Evolutionary conservation across 169 alveolate genomes (phyloP).

Genomic region (Ichthyophthirius multifiliis): DNA sequence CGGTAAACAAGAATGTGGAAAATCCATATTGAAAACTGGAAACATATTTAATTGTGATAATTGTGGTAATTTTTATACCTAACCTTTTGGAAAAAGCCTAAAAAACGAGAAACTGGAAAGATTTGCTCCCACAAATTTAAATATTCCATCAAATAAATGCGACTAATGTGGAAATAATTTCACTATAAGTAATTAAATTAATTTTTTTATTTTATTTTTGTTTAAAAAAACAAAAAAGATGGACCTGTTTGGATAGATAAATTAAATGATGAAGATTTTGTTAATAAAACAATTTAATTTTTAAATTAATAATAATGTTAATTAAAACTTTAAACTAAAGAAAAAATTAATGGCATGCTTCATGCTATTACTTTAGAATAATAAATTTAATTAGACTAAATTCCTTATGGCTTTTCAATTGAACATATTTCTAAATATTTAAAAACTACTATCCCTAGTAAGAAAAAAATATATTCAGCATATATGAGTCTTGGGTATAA

Average conservation of each 20-base stretch:
- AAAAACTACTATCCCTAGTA: conserved; percentile 16
- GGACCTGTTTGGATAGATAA: conserved; percentile 43
- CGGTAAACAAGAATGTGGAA: conserved; percentile 16
- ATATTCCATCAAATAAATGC: conserved; percentile 19
- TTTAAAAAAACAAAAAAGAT: not conserved
- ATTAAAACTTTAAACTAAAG: not conserved
- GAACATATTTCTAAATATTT: not conserved
- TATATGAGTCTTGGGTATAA: conserved; percentile 35
- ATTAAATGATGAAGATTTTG: conserved; percentile 12
- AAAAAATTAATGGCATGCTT: conserved; percentile 30
- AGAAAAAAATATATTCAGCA: conserved; percentile 42
- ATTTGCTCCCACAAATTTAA: not conserved
- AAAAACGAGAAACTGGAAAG: not conserved
- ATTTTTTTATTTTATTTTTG: too few relatives aligned
- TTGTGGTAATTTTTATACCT: conserved; percentile 10
- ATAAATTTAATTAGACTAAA: not conserved
- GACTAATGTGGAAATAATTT: conserved; percentile 18
- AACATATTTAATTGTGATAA: conserved; percentile 10
- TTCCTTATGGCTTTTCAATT: not conserved
- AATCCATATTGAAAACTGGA: conserved; percentile 14
- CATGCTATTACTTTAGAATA: not conserved
- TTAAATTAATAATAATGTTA: not conserved
- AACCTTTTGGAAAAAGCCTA: conserved; percentile 37
- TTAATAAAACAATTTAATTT: not conserved
- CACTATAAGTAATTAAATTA: conserved; percentile 1